Conservation (phyloP, 1,284 basidiomycete genomes). For the Ceratobasidium sp. region DNA sequence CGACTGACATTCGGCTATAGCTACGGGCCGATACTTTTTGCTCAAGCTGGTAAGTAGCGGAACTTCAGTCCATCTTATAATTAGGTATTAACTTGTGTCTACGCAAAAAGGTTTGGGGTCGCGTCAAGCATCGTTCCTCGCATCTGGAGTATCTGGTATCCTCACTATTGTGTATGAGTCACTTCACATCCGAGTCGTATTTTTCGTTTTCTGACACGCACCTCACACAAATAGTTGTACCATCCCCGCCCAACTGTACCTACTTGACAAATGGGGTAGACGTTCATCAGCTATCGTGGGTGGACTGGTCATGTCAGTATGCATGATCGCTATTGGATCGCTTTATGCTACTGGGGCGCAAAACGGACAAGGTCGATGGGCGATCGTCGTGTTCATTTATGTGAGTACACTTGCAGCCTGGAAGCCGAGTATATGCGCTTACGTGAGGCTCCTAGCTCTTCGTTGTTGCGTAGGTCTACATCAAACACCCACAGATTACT, state of each 20-base stretch:
- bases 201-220: not conserved
- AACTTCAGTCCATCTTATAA: not conserved
- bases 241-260: constrained; percentile 59
- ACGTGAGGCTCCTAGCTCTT: constrained; percentile 29
- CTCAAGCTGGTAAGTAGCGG: constrained; percentile 60
- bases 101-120: constrained; percentile 57
- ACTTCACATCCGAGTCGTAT: not conserved
- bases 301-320: constrained; percentile 60
- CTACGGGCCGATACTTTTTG: constrained; percentile 67
- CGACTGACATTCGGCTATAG: constrained; percentile 49
- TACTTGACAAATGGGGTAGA: constrained; percentile 63
- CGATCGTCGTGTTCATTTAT: constrained; percentile 65
- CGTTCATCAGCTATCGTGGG: constrained; percentile 64
- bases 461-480: constrained; percentile 32
- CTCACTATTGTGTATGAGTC: constrained; percentile 58
- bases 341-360: constrained; percentile 61
- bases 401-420: constrained; percentile 34
- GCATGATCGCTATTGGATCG: constrained; percentile 61
- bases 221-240: constrained; percentile 55
- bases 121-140: constrained; percentile 64
- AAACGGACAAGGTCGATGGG: constrained; percentile 58
- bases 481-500: not conserved
- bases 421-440: not conserved
- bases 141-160: constrained; percentile 67
- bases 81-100: constrained; percentile 53